Percentiles rank a stretch among this genome's conserved stretches.
Conservation (phyloP, 2,329 filamentous ascomycete species). For the Akanthomyces muscarius region DNA sequence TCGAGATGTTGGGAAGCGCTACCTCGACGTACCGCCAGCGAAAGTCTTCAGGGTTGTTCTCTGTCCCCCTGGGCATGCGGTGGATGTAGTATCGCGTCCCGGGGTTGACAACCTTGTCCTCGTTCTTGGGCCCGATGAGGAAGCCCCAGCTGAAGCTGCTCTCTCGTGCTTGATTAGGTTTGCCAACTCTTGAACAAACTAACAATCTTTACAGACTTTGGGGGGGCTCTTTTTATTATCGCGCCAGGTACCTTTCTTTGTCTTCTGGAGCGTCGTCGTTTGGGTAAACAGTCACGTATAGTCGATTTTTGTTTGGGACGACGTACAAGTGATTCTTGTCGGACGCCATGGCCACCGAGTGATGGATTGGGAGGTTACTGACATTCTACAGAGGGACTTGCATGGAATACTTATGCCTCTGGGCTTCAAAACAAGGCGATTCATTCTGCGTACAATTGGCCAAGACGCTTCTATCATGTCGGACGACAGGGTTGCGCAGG, state of each 20-base stretch:
- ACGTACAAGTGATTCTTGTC: conserved; percentile 7
- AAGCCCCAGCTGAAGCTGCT: conserved; percentile 17
- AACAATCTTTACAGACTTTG: not conserved
- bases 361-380: not conserved
- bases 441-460: not conserved
- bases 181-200: not conserved
- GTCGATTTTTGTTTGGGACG: conserved; percentile 7
- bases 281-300: conserved; percentile 13
- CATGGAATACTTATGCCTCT: not conserved
- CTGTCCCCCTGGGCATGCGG: not conserved
- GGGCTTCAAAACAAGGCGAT: not conserved
- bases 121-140: conserved; percentile 15
- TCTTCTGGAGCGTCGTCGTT: conserved; percentile 8
- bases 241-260: conserved; percentile 1
- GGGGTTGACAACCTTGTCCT: conserved; percentile 11
- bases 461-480: not conserved
- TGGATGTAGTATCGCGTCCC: conserved; percentile 10
- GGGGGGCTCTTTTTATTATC: too few species aligned
- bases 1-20: conserved; percentile 4
- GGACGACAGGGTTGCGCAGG: conserved; percentile 6
- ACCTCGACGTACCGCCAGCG: conserved; percentile 2
- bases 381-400: not conserved
- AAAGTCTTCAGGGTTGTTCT: not conserved
- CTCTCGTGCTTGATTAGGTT: not conserved
- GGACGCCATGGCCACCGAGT: not conserved